Percentiles rank a stretch among this genome's conserved stretches.
Conservation (phyloP, 2,329 filamentous ascomycete species). For the Fusarium musae region DNA sequence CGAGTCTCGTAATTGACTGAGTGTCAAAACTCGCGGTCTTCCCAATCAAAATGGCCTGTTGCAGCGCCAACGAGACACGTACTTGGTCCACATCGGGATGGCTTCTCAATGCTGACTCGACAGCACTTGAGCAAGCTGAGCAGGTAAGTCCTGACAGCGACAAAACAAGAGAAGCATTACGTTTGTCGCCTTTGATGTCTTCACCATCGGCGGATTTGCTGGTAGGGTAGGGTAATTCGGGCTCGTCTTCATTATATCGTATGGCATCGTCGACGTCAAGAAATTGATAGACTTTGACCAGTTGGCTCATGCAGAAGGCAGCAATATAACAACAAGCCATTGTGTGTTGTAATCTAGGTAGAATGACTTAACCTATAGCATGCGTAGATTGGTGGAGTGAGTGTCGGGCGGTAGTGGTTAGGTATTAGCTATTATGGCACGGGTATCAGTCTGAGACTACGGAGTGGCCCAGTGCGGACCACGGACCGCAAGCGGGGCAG, state of each 20-base stretch:
- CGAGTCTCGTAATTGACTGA: neutral
- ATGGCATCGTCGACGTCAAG: neutral
- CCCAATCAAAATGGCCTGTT: neutral
- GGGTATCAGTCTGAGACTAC: neutral
- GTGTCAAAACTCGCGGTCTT: neutral
- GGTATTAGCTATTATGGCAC: neutral
- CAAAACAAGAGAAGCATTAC: neutral
- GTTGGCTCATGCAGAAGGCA: neutral
- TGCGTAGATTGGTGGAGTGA: neutral
- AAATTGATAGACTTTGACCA: neutral
- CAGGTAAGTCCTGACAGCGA: neutral
- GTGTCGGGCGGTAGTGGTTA: neutral
- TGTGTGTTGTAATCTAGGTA: neutral
- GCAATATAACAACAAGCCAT: neutral
- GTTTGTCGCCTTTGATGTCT: rapidly evolving
- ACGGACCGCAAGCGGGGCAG: neutral
- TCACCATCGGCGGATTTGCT: rapidly evolving
- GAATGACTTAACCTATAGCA: neutral
- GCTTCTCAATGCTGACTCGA: neutral
- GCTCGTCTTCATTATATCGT: neutral
- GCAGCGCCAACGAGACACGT: neutral
- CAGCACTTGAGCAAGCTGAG: neutral
- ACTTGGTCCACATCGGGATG: neutral
- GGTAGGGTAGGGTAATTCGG: rapidly evolving
- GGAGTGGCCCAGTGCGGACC: neutral